A percentile compares a stretch with the other conserved stretches of the same genome.
Evolutionary conservation across 345 rosid species (phyloP).

Genomic region (Euphorbia tirucalli): DNA sequence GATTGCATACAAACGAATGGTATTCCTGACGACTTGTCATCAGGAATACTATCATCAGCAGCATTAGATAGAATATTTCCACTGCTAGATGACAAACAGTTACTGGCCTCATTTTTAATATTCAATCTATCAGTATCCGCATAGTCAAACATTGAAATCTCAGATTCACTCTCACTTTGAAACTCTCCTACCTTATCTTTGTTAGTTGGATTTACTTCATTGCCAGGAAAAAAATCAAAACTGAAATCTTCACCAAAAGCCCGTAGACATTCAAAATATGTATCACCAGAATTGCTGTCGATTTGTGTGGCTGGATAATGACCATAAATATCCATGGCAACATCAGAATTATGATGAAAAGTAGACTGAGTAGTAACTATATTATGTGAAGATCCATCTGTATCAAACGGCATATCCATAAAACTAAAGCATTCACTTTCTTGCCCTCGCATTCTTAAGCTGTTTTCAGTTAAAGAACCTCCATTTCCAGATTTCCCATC

Average conservation of each 20-base stretch:
- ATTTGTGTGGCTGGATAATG: too few species aligned
- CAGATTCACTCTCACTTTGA: slow-evolving; percentile 38
- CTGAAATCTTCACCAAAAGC: slow-evolving; percentile 18
- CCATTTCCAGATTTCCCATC: slow-evolving; percentile 16
- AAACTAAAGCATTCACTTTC: slow-evolving; percentile 18
- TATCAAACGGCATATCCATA: slow-evolving; percentile 21
- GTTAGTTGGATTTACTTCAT: slow-evolving; percentile 35
- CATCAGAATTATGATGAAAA: too few species aligned
- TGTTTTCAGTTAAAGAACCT: slow-evolving; percentile 23
- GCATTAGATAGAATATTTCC: slow-evolving; percentile 29
- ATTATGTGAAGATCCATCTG: slow-evolving; percentile 28
- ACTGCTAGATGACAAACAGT: slow-evolving; percentile 27
- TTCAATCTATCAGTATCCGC: slow-evolving; percentile 31
- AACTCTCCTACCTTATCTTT: slow-evolving; percentile 41
- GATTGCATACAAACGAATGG: slow-evolving; percentile 27
- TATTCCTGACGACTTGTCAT: slow-evolving; percentile 26
- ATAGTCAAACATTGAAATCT: slow-evolving; percentile 32
- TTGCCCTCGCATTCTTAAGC: slow-evolving; percentile 25
- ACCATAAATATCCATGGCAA: too few species aligned
- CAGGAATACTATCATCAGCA: slow-evolving; percentile 28
- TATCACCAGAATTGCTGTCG: too few species aligned
- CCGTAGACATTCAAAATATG: slow-evolving; percentile 26
- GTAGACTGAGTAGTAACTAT: slow-evolving; percentile 37
- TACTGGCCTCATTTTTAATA: slow-evolving; percentile 34
- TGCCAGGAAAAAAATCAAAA: slow-evolving; percentile 29